Percentiles rank a stretch among this genome's conserved stretches.
Conservation (phyloP, 2,329 filamentous ascomycete species). For the Alternaria atra region DNA sequence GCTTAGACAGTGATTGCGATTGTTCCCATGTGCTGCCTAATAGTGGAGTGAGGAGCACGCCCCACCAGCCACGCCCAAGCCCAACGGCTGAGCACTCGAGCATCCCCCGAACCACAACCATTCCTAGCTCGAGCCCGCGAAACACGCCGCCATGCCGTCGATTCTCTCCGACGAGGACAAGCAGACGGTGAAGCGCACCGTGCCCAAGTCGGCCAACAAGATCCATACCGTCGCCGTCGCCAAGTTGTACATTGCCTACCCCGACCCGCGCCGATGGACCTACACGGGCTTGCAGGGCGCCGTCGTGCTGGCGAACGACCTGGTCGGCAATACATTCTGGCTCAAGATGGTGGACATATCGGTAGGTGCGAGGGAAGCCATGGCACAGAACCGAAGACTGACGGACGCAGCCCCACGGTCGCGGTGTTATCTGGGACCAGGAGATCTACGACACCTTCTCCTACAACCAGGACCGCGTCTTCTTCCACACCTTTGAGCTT, state of each 20-base stretch:
- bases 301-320: slow-evolving; percentile 87
- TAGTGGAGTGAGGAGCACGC: slow-evolving; percentile 26
- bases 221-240: slow-evolving; percentile 95
- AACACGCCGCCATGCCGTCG: slow-evolving; percentile 58
- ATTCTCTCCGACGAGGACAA: slow-evolving; percentile 93
- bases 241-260: slow-evolving; percentile 91
- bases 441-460: slow-evolving; percentile 95
- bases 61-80: slow-evolving; percentile 35
- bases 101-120: slow-evolving; percentile 16
- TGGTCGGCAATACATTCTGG: slow-evolving; percentile 96
- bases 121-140: slow-evolving; percentile 21
- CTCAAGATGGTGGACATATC: slow-evolving; percentile 97
- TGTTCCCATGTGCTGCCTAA: slow-evolving; percentile 44
- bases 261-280: slow-evolving; percentile 85
- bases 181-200: slow-evolving; percentile 91
- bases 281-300: slow-evolving; percentile 95
- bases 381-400: slow-evolving; percentile 14
- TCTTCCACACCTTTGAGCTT: slow-evolving; percentile 97
- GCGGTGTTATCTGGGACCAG: slow-evolving; percentile 62
- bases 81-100: slow-evolving; percentile 22
- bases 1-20: slow-evolving; percentile 19
- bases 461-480: slow-evolving; percentile 96
- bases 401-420: slow-evolving; percentile 62
- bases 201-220: slow-evolving; percentile 95
- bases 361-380: slow-evolving; percentile 62